Base-by-base conservation (phyloP, 495 filamentous ascomycete species). In the Physcia stellaris region DNA sequence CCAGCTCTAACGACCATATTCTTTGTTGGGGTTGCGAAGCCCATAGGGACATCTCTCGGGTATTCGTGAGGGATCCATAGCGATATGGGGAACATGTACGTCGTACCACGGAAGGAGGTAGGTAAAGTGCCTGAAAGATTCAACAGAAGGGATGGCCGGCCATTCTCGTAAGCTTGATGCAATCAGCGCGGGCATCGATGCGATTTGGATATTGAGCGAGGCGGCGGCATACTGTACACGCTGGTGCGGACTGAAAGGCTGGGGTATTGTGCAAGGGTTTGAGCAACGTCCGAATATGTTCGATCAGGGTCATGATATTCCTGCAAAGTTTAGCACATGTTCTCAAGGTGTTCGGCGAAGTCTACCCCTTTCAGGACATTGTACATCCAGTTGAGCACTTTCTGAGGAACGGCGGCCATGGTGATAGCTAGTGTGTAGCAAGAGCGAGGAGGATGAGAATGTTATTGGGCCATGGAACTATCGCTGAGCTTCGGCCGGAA, bases 21-120 rank as follows among this genome's bases (percentile, higher is more conserved):
- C 45, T 80, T 77, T 2, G 82, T 80, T 16, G 92, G 86, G 6
- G 76, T 86, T 29, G 95, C 83, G 57, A 93, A 98, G 37, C 74
- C 74, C 12, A 95, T 68, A 0, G 90, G 90, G 5, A 83, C 64
- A 49, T 93, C 81, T 24, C 71, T 70, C 23, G 90, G 92, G 51
- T 98, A 98, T 21, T 76, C 73, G 48, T 90, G 85, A 1, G 92
- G 90, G n/a, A 98, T 70, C 92, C 92, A 98, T 72, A 96, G 47
- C 44, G 83, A 75, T 37, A 98, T 68, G 7, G 90, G 90, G 42
- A 96, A 94, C 39, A 83, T 77, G 59, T 96, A 98, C 10, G 78
- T 82, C 12, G 77, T 74, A 50, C 86, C 87, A 49, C 90, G 82
- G 61, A 94, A 98, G 37, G 63, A 54, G 32, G 90, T 85, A 30